Evolutionary conservation across 495 filamentous ascomycete genomes (phyloP), one percentile per base, ranked within the genome.

Genomic region (Aspergillus olivimuriae): DNA sequence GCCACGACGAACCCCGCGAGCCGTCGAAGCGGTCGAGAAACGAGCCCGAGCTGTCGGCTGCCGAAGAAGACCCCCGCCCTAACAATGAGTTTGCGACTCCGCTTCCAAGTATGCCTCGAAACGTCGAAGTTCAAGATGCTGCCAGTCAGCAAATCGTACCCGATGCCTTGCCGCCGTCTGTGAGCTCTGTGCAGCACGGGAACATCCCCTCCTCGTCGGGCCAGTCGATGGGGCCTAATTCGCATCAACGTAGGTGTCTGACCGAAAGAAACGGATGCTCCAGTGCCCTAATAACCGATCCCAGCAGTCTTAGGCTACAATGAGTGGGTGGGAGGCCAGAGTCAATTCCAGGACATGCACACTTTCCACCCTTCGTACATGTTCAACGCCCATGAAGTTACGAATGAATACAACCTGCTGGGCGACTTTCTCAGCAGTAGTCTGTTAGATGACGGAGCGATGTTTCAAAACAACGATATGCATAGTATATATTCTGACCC

Each of bases 1-100:
- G 92, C 69, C 92, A 97, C 70, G 92, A 99, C 63, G 92, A 97
- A 68, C 89, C 89, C 45, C 82, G 94, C 66, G 86, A 91, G 61
- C 66, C 77, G 45, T 55, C 67, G 31, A 94, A 94, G 60, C 86
- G 80, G 51, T 76, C 82, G 47, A 91, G 89, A 63, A 76, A 73
- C 54, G 83, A 85, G 53, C 70, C 75, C 41, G 84, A 77, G 22
- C 71, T 77, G 43, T 77, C 76, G 31, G 63, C 71, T 14, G 74
- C 70, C 43, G 78, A 78, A 55, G 82, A 86, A 36, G 73, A 76
- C 50, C 72, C 61, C 43, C 66, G 74, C 43, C 67, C 75, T 12
- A 72, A 69, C 37, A 70, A 69, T 53, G 71, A 73, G 18, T 60
- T 64, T 41, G 47, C 54, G 30, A 58, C 43, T 38, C 53, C 62